A percentile compares a stretch with the other conserved stretches of the same genome.
These are phyloP conservation scores for Ganoderma sinense DNA, from an alignment of 1,284 basidiomycete genomes.

Conservation along the genomic window DNA sequence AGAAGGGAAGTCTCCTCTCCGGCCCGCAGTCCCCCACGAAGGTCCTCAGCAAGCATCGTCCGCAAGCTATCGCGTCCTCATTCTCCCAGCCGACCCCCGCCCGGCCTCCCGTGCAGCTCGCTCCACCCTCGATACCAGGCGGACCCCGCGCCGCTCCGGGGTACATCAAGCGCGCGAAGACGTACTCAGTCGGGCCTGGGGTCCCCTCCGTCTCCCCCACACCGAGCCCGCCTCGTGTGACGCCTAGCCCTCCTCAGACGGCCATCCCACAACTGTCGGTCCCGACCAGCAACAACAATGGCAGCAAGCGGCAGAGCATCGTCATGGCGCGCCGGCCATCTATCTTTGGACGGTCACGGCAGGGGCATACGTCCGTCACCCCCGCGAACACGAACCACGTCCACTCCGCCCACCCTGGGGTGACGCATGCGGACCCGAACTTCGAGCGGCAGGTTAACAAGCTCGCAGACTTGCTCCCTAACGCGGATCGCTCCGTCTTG, in stretches of 20 bases:
- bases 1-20: constrained; percentile 34
- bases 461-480: constrained; percentile 78
- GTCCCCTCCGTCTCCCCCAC: not conserved
- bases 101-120: constrained; percentile 46
- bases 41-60: constrained; percentile 51
- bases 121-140: constrained; percentile 67
- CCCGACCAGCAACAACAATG: constrained; percentile 18
- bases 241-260: constrained; percentile 42
- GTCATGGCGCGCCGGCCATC: constrained; percentile 57
- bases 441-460: constrained; percentile 75
- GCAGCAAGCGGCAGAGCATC: constrained; percentile 49
- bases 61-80: constrained; percentile 40
- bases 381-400: constrained; percentile 4
- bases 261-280: constrained; percentile 16
- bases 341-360: constrained; percentile 45
- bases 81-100: constrained; percentile 35
- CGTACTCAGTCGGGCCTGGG: constrained; percentile 52
- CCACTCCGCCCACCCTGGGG: not conserved
- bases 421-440: constrained; percentile 47
- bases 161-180: constrained; percentile 69
- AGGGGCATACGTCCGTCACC: constrained; percentile 25
- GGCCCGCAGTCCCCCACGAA: constrained; percentile 44
- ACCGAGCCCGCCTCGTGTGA: constrained; percentile 14
- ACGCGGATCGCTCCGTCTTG: constrained; percentile 74
- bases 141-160: constrained; percentile 78